phyloP scores from a whole-genome alignment of 2,329 filamentous ascomycete genomes.

The Nemania diffusa region DNA sequence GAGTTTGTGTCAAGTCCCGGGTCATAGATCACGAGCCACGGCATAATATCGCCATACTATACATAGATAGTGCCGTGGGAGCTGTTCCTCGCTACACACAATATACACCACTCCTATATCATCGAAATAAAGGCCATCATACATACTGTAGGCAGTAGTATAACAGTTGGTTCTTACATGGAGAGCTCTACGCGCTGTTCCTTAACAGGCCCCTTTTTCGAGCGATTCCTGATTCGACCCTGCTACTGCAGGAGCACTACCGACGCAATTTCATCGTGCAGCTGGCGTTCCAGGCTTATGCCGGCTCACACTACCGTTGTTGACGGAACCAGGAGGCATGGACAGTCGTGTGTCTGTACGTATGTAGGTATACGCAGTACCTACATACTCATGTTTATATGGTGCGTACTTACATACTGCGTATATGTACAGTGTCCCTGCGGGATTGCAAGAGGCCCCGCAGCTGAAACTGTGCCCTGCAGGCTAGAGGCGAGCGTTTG shows the following conservation, averaged over 20 bases:
- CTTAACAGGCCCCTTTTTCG: slow-evolving; percentile 15
- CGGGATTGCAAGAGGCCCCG: slow-evolving; percentile 24
- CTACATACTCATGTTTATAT: too few species aligned
- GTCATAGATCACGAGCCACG: slow-evolving; percentile 2
- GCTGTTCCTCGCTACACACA: background rate
- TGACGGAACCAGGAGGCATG: background rate
- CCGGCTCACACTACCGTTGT: slow-evolving; percentile 18
- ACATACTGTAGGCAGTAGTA: too few species aligned
- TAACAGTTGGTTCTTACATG: background rate
- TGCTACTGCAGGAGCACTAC: slow-evolving; percentile 35
- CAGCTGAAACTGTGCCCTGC: slow-evolving; percentile 36
- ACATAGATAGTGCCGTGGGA: too few species aligned
- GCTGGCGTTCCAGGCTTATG: slow-evolving; percentile 32
- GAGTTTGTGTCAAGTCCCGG: background rate
- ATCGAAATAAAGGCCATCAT: background rate
- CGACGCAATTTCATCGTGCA: slow-evolving; percentile 40
- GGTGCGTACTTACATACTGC: too few species aligned
- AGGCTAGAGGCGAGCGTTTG: slow-evolving; percentile 26
- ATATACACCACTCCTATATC: background rate
- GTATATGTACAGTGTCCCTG: slow-evolving; percentile 1
- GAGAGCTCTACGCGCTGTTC: slow-evolving; percentile 9
- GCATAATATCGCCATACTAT: background rate
- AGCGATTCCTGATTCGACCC: slow-evolving; percentile 25
- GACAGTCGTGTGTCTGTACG: background rate
- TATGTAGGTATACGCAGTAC: too few species aligned